Base-by-base conservation (phyloP, 1,139 yeast genomes). In the Blastobotrys illinoisensis region DNA sequence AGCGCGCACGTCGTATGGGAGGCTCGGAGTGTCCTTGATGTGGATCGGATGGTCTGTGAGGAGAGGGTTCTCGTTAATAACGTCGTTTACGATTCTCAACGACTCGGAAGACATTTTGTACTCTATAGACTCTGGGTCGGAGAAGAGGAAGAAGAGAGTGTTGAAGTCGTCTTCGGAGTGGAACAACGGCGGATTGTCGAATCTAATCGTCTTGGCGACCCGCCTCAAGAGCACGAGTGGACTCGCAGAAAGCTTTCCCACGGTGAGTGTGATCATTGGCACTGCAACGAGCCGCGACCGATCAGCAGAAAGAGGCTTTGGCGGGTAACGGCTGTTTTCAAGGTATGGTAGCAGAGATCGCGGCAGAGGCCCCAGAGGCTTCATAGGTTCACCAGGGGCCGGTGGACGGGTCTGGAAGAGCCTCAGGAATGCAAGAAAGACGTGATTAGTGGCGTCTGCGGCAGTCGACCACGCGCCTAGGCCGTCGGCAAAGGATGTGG, bases 371-470 rank as follows among this genome's bases (percentile, higher is more conserved):
- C 54, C 51, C 44, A 56, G 32, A 7, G 58, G 58, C 24, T 53
- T 55, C 9, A 56, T 56, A 48, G 53, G 49, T 5, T 52, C 45
- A 11, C 51, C 48, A 16, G 56, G 47, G 7, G 52, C 55, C 2
- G 55, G 49, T 2, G 65, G 65, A 32, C 40, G 14, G 7, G 16
- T 32, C 18, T 59, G 54, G 85, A 88, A 85, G 19, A 96, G 84
- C 59, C 95, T 78, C 56, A 90, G 71, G 64, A 89, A 90, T 1
- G 97, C 81, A 32, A 88, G 71, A 36, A 89, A 75, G 47, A 90
- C 70, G 68, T 90, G 97, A 65, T 88, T 87, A 70, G 88, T 80
- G 0, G 97, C 97, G 65, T 87, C 90, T 5, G 95, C 85, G 1
- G 91, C 88, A 1, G 56, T 56, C 21, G 65, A 63, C 97, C 97